Conservation (phyloP, 225 moss, liverwort and hornwort genomes). For the Marchantia paleacea region DNA sequence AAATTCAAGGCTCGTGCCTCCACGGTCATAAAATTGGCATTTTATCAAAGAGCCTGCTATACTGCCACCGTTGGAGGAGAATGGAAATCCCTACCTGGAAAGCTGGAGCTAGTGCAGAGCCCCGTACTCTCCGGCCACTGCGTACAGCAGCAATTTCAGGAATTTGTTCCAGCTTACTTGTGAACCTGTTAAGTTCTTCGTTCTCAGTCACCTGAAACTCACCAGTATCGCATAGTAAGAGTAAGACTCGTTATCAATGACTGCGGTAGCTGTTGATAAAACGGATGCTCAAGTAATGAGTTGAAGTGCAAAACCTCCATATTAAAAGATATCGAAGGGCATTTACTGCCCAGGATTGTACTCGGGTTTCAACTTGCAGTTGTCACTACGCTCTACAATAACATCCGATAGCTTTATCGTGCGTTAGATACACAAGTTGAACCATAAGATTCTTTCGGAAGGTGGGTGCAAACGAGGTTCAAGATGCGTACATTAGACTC, state of each 20-base stretch:
- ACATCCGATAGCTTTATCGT: too few relatives aligned
- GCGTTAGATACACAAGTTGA: neutral
- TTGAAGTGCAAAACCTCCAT: too few relatives aligned
- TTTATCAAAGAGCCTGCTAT: neutral
- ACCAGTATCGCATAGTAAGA: neutral
- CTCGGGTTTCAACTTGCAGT: too few relatives aligned
- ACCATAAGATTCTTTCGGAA: neutral
- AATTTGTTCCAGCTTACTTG: conserved; percentile 44
- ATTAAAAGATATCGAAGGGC: too few relatives aligned
- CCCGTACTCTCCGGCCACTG: conserved; percentile 58
- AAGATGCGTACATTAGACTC: neutral
- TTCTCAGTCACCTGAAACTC: conserved; percentile 42
- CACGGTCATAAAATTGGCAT: neutral
- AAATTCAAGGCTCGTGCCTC: neutral
- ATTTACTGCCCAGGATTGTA: too few relatives aligned
- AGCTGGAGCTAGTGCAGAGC: conserved; percentile 62
- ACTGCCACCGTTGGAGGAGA: neutral
- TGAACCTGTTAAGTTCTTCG: conserved; percentile 52
- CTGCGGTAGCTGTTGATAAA: too few relatives aligned
- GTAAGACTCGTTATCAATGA: too few relatives aligned
- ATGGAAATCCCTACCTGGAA: conserved; percentile 43
- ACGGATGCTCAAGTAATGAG: too few relatives aligned
- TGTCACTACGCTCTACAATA: too few relatives aligned
- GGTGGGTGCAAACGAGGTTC: neutral
- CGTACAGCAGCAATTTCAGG: conserved; percentile 52